Evolutionary conservation across 2,329 filamentous ascomycete genomes (phyloP), one percentile per base, ranked within the genome.

Genomic region (Aspergillus flavus): DNA sequence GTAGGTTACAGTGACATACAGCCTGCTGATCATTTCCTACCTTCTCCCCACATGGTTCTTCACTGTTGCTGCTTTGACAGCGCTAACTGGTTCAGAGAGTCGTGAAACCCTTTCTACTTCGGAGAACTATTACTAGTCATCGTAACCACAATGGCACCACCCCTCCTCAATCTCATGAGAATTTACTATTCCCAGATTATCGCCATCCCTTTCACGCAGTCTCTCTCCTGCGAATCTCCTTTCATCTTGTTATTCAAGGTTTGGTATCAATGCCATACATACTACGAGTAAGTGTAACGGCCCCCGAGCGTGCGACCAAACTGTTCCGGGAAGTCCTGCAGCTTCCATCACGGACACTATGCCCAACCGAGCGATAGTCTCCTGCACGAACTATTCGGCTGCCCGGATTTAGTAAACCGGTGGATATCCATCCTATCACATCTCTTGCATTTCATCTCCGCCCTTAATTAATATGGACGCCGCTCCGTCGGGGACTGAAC

Each of bases 361-460:
- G 23, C 68, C 64, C 6, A 32, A 61, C 28, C 6, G 19, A 48
- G 61, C 30, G 3, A 21, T 41, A 50, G 36, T 21, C 36, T 55
- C 52, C 32, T 55, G 52, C 52, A 55, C 6, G 52, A 36, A 55
- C 21, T 39, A 16, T 41, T 32, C 46, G 21, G 64, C 23, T 61
- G 46, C 28, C 62, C 61, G 36, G 57, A 69, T 62, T 19, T 32
- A 61, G 68, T 34, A 66, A 61, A 36, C 68, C 63, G 61, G 55
- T 60, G 57, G 55, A n/a, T 41, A 11, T 52, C 14, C 14, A 9
- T 36, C 59, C 48, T 54, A 43, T 60, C 34, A 39, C 46, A 62
- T 59, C 57, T 59, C 53, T 57, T 50, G 58, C 54, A 61, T 50
- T 61, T 63, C 39, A 53, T 58, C 52, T 55, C 48, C 52, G 34